Conservation (phyloP, 306 rosid species). For the Medicago lupulina region DNA sequence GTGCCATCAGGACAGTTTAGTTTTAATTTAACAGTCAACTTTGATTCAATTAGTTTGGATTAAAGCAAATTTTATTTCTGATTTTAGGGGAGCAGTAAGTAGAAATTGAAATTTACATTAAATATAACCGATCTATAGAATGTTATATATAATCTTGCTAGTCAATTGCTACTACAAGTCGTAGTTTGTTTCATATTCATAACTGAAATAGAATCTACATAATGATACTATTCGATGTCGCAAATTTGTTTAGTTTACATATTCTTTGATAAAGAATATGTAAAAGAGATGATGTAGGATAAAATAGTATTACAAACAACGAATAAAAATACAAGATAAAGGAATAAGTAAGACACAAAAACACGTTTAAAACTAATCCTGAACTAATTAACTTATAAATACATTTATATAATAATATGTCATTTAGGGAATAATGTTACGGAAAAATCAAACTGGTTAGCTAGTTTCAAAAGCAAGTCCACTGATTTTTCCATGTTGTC, state of each 20-base stretch:
- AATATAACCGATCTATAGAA: background rate
- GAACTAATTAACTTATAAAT: background rate
- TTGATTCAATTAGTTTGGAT: background rate
- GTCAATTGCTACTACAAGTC: background rate
- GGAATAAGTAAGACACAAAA: background rate
- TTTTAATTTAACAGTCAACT: background rate
- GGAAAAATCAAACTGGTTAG: background rate
- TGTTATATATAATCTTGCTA: background rate
- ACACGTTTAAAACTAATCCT: background rate
- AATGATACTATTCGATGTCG: background rate
- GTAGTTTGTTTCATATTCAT: background rate
- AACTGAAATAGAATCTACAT: background rate
- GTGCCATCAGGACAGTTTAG: background rate
- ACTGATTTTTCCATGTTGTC: background rate
- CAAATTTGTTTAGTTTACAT: background rate
- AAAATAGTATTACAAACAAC: background rate
- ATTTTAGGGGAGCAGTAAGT: background rate
- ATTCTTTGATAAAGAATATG: background rate
- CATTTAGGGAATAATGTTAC: background rate
- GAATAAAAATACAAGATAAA: background rate
- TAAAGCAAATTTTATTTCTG: background rate
- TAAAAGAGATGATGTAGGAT: background rate
- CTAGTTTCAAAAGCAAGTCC: background rate
- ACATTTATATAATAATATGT: background rate
- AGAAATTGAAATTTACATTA: background rate